Evolutionary conservation across 257 asterid genomes (phyloP).

Genomic region (Primulina tabacum): DNA sequence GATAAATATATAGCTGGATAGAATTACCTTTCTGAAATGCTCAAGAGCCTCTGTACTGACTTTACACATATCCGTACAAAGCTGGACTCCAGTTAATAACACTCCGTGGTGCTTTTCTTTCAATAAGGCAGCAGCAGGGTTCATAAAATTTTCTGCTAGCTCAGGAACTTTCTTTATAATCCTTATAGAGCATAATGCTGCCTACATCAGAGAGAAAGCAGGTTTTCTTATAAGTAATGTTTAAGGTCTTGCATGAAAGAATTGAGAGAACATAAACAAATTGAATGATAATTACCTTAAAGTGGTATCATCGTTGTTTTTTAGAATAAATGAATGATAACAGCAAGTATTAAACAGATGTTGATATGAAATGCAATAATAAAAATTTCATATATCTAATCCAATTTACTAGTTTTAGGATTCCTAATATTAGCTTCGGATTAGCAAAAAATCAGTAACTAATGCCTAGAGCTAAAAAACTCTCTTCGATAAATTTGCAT

Average conservation of each 20-base stretch:
- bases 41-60: conserved; percentile 87
- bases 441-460: background rate
- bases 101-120: conserved; percentile 99
- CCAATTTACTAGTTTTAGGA: background rate
- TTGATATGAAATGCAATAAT: too few species aligned
- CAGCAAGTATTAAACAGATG: background rate
- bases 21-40: conserved; percentile 71
- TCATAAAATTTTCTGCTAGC: conserved; percentile 86
- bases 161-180: conserved; percentile 97
- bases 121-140: conserved; percentile 71
- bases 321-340: too few species aligned
- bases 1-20: background rate
- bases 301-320: background rate
- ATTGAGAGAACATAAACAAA: background rate
- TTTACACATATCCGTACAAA: conserved; percentile 79
- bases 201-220: conserved; percentile 39
- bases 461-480: background rate
- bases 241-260: background rate
- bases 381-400: background rate
- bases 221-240: background rate
- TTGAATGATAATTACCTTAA: background rate
- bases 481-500: background rate
- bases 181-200: conserved; percentile 93
- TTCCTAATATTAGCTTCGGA: background rate
- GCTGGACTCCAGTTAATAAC: conserved; percentile 87